phyloP scores from a whole-genome alignment of 2,329 filamentous ascomycete species.

The Onygena corvina region DNA sequence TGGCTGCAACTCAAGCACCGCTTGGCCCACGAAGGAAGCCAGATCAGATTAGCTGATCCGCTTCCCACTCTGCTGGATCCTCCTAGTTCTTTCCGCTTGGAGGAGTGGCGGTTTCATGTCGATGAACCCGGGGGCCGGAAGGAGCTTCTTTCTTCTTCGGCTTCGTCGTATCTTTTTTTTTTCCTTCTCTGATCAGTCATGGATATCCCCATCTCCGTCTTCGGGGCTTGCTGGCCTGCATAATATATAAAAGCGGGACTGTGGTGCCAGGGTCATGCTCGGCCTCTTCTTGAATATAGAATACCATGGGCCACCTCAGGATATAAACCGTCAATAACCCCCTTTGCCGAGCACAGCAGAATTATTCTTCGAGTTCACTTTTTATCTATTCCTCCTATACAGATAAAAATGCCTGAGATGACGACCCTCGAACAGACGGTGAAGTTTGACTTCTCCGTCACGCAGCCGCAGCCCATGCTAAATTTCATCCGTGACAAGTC shows the following conservation, averaged over 20 bases:
- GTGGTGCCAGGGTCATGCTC: not conserved
- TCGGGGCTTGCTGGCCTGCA: not conserved
- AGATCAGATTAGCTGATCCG: not conserved
- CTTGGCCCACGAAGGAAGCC: not conserved
- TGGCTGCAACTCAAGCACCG: not conserved
- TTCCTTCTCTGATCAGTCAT: not conserved
- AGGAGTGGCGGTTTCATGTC: conserved; percentile 3
- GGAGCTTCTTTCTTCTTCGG: not conserved
- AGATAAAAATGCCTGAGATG: not conserved
- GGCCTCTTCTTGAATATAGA: not conserved
- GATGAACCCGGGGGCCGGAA: not conserved
- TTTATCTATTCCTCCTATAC: not conserved
- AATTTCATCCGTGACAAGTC: not conserved
- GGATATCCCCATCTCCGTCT: not conserved
- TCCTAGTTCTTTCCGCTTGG: conserved; percentile 4
- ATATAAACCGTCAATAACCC: not conserved
- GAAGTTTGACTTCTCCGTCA: conserved; percentile 7
- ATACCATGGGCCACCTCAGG: not conserved
- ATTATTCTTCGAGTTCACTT: not conserved
- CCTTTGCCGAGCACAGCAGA: not conserved
- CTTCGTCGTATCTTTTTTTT: not conserved
- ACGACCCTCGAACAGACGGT: not conserved
- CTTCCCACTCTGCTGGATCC: not conserved
- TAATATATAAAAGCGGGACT: not conserved
- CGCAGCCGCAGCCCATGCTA: not conserved